A percentile compares a stretch with the other conserved stretches of the same genome.
phyloP scores from a whole-genome alignment of 805 yeast genomes.

The Phaffomyces thermotolerans region DNA sequence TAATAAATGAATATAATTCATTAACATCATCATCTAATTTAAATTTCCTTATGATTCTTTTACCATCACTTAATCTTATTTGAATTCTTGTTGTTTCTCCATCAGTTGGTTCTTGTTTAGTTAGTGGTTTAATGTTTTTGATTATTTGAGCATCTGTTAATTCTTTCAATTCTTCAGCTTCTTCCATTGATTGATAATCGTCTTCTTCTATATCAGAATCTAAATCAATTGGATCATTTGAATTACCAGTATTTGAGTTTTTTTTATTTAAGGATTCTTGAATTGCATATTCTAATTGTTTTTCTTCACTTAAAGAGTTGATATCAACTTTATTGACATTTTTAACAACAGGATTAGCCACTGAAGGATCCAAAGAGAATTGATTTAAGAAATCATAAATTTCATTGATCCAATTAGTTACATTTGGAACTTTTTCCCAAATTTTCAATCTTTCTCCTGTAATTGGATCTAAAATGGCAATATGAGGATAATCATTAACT shows the following conservation, averaged over 20 bases:
- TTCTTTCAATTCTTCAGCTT: slow-evolving; percentile 13
- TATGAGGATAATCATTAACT: slow-evolving; percentile 69
- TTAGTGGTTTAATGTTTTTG: slow-evolving; percentile 40
- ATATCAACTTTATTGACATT: slow-evolving; percentile 59
- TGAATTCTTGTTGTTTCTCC: slow-evolving; percentile 56
- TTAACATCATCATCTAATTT: slow-evolving; percentile 49
- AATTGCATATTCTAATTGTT: slow-evolving; percentile 73
- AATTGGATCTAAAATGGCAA: slow-evolving; percentile 87
- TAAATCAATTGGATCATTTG: neutral
- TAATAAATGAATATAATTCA: slow-evolving; percentile 58
- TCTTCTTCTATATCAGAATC: slow-evolving; percentile 20
- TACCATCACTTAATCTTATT: slow-evolving; percentile 84
- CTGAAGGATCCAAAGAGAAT: slow-evolving; percentile 58
- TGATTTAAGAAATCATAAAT: slow-evolving; percentile 59
- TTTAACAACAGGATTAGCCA: slow-evolving; percentile 57
- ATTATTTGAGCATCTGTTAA: slow-evolving; percentile 38
- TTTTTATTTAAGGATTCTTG: slow-evolving; percentile 47
- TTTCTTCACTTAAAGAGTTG: slow-evolving; percentile 67
- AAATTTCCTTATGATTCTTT: slow-evolving; percentile 69
- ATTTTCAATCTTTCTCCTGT: slow-evolving; percentile 83
- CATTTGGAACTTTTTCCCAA: slow-evolving; percentile 69
- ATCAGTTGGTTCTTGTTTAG: slow-evolving; percentile 55
- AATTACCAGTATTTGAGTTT: slow-evolving; percentile 1
- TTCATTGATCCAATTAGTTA: slow-evolving; percentile 55
- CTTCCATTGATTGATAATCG: slow-evolving; percentile 16